Percentiles rank a stretch among this genome's conserved stretches.
phyloP scores from a whole-genome alignment of 768 basidiomycete species.

The Boletus sensibilis region DNA sequence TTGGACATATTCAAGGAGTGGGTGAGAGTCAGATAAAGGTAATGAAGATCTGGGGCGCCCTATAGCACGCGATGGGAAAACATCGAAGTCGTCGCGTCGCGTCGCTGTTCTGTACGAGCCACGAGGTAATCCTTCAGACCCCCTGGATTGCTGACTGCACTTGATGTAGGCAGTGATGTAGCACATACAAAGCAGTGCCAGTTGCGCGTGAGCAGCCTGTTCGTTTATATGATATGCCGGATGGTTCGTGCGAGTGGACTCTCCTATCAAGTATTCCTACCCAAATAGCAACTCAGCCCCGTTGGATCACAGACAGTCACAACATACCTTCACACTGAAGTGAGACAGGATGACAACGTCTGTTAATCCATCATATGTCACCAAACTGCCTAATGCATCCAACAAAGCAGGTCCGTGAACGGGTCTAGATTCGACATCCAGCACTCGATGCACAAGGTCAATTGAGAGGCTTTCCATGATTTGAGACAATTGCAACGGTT shows the following conservation, averaged over 20 bases:
- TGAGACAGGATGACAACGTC: constrained; percentile 4
- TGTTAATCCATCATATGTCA: background rate
- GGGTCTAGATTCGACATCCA: background rate
- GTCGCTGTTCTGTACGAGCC: no score
- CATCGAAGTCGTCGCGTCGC: background rate
- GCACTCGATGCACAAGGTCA: background rate
- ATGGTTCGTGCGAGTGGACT: background rate
- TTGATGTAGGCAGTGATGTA: constrained; percentile 2
- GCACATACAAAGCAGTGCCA: constrained; percentile 6
- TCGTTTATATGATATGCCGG: background rate
- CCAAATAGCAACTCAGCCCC: background rate
- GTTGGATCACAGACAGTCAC: background rate
- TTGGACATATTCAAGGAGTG: constrained; percentile 10
- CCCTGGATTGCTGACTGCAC: background rate
- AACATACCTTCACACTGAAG: constrained; percentile 8
- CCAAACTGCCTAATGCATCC: background rate
- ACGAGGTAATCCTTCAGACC: no score
- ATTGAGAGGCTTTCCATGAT: constrained; percentile 7
- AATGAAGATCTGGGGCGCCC: background rate
- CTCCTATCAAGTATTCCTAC: constrained; percentile 10
- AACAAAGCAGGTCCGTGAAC: background rate
- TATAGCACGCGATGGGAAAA: background rate
- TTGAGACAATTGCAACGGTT: background rate
- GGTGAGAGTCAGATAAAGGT: background rate
- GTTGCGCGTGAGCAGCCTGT: background rate